A percentile compares a stretch with the other conserved stretches of the same genome.
phyloP scores from a whole-genome alignment of 2,329 filamentous ascomycete species.

The Cytospora paraplurivora region DNA sequence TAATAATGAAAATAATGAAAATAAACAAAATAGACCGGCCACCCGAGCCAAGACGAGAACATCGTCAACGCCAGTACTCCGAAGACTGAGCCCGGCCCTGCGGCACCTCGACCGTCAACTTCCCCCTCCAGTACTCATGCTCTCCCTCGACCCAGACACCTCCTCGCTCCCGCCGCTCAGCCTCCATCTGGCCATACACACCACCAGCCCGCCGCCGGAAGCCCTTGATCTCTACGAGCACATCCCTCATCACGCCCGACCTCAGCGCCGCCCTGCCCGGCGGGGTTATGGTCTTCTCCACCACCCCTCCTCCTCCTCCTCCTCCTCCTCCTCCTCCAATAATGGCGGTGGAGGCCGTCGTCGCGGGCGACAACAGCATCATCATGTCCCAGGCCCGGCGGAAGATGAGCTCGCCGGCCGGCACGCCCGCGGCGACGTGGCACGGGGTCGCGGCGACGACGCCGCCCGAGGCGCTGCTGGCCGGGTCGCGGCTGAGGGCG shows the following conservation, averaged over 20 bases:
- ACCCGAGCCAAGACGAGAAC: background rate
- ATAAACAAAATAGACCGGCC: too few species aligned
- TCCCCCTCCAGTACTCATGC: conserved; percentile 44
- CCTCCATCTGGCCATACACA: conserved; percentile 32
- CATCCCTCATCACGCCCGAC: conserved; percentile 44
- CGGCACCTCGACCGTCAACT: conserved; percentile 38
- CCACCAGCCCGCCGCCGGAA: conserved; percentile 41
- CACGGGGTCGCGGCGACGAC: conserved; percentile 51
- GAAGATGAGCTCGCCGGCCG: conserved; percentile 48
- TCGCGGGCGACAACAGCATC: conserved; percentile 42
- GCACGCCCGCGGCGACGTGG: conserved; percentile 54
- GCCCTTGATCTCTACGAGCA: conserved; percentile 44
- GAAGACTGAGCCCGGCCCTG: conserved; percentile 13
- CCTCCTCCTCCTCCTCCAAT: too few species aligned
- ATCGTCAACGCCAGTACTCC: conserved; percentile 23
- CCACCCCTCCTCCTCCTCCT: background rate
- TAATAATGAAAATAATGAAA: too few species aligned
- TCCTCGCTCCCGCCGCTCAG: conserved; percentile 21
- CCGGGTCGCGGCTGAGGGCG: conserved; percentile 41
- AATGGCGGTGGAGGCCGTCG: too few species aligned
- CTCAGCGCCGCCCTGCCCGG: conserved; percentile 38
- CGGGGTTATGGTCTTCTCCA: conserved; percentile 27
- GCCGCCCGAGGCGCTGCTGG: conserved; percentile 36
- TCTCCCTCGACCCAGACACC: conserved; percentile 23
- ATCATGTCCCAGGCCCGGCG: conserved; percentile 56